Base-by-base conservation (phyloP, 805 yeast genomes). In the Barnettozyma pratensis region DNA sequence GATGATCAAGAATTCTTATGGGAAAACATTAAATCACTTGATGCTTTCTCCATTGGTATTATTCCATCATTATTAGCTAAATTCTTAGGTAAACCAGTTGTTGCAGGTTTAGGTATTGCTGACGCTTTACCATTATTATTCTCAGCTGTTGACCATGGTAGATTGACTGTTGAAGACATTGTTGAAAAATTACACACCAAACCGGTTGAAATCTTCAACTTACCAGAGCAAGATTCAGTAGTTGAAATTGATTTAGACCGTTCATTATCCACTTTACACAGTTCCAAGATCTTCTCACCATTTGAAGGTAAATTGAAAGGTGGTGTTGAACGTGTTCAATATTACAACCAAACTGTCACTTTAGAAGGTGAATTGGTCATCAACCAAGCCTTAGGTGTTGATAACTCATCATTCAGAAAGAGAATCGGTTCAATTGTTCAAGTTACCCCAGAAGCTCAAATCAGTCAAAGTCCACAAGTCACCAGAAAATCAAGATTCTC, bases 201-300 rank as follows among this genome's bases (percentile, higher is more conserved):
- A 62, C 97, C 97, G 56, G 79, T 82, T 60, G 74, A 71, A 59
- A 87, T 92, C 61, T 90, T 92, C 73, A 86, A 84, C 59, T 74
- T 92, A 53, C 87, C 91, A 55, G 86, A 82, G 58, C 91, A 85
- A 68, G 86, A 83, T 53, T 79, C 96, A 12, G 64, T 75, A 43
- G 83, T 92, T 57, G 97, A 90, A 67, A 70, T 92, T 51, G 95
- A 90, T 63, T 69, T 87, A 57, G 97, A 90, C 68, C 81, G 95
- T 67, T 64, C 71, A 14, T 66, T 70, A 46, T 59, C 72, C n/a
- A 68, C 78, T 9, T 59, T 72, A 50, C 70, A 69, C 54, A 54
- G 64, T 41, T 63, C 74, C 7, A 56, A 68, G 37, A 62, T 69
- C 48, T 78, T 82, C 79, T 74, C 84, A 47, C 84, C 84, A 53